phyloP scores from a whole-genome alignment of 2,329 filamentous ascomycete species.

The Pestalotiopsis sp. region DNA sequence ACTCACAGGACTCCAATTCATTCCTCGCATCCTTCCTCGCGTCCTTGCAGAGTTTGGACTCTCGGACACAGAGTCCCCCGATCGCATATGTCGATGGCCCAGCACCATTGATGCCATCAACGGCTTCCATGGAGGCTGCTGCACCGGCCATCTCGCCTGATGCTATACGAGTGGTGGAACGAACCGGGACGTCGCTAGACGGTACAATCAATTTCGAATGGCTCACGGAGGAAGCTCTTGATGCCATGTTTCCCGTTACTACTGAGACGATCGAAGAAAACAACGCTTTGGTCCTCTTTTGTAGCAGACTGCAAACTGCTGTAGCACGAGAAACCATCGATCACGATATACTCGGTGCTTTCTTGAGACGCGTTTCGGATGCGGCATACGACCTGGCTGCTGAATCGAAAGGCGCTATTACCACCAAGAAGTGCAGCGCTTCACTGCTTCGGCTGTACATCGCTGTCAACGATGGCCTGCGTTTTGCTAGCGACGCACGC shows the following conservation, averaged over 20 bases:
- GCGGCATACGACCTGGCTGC: not conserved
- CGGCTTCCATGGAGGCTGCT: not conserved
- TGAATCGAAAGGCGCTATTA: not conserved
- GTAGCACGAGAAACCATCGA: conserved; percentile 14
- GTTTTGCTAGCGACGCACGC: not conserved
- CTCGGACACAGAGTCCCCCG: not conserved
- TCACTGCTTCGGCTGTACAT: conserved; percentile 5
- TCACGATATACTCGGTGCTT: not conserved
- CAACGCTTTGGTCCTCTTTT: conserved; percentile 24
- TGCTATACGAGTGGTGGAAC: not conserved
- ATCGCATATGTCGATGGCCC: not conserved
- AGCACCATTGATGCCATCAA: not conserved
- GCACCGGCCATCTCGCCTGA: not conserved
- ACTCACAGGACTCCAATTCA: not conserved
- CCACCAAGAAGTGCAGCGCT: not conserved
- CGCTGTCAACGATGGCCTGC: not conserved
- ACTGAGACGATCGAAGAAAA: not conserved
- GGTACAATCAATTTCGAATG: not conserved
- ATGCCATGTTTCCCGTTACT: not conserved
- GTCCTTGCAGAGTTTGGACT: not conserved
- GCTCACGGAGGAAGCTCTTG: not conserved
- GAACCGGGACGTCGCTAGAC: not conserved
- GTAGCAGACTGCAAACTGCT: conserved; percentile 22
- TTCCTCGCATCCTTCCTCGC: conserved; percentile 2
- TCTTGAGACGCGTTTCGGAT: not conserved